Base-by-base conservation (phyloP, 148 eudicot genomes). In the Spergularia marina region DNA sequence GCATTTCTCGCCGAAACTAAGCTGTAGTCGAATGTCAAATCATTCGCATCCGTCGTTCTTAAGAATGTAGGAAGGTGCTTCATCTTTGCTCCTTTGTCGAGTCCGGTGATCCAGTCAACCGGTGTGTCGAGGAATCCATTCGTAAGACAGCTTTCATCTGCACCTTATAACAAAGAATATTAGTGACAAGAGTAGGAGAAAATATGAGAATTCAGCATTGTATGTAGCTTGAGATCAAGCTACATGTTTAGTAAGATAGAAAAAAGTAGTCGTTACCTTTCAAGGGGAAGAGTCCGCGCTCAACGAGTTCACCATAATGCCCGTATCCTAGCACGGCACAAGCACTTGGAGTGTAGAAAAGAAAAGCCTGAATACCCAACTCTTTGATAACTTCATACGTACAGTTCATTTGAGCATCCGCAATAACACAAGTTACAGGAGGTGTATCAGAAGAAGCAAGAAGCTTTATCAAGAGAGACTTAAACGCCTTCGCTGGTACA, bases 271-370 rank as follows among this genome's bases (percentile, higher is more conserved):
- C 49, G 10, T 44, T 74, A 84, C 86, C 86, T 84, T 84, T 81
- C 7, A 84, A 76, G 0, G 86, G 86, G 11, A 68, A 20, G 18
- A 69, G 18, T 3, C 82, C 78, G 39, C 56, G 78, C 1, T 80
- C 54, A 12, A 76, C 10, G n/a, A 85, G 85, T 2, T 52, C 51
- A 0, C 61, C 78, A 53, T 12, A 78, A 25, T 75, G 75, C 34
- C 41, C 17, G 40, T 77, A 82, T 12, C 80, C 71, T 41, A 83
- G 53, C 80, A 75, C 62, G 13, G 85, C 84, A 69, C 84, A 83
- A 71, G 81, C 82, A 65, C 85, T 82, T 1, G 85, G 20, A 7
- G 82, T 85, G 70, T 71, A 80, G 8, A 82, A 70, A 4, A 69
- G 63, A 13, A 76, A 63, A 6, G 51, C 67, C 5, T 71, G 80